A percentile compares a stretch with the other conserved stretches of the same genome.
Conservation (phyloP, 164 flowering plant genomes). For the Malania oleifera region DNA sequence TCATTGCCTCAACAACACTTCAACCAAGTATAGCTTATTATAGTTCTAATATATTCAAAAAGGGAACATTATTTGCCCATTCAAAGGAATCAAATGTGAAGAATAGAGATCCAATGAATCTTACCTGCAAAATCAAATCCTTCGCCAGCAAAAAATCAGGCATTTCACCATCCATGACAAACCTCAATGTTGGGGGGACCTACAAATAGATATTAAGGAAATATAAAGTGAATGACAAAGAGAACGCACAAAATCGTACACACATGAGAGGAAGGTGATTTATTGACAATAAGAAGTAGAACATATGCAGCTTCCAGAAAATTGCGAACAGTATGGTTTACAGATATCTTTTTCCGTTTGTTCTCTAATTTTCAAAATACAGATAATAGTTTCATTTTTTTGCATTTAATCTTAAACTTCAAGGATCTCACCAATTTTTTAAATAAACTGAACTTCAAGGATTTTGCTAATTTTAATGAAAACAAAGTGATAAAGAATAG, state of each 20-base stretch:
- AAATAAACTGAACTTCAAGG: too few species aligned
- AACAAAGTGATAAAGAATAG: too few species aligned
- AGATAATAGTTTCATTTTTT: too few species aligned
- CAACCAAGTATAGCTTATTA: too few species aligned
- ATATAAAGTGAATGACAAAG: neutral
- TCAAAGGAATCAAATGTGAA: conserved; percentile 1
- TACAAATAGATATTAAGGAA: conserved; percentile 27
- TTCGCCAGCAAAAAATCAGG: conserved; percentile 87
- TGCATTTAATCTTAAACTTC: too few species aligned
- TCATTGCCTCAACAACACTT: too few species aligned
- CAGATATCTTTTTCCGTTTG: too few species aligned
- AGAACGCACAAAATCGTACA: neutral
- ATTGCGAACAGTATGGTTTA: neutral
- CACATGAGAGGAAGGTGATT: neutral
- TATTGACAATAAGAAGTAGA: neutral
- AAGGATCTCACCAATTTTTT: too few species aligned
- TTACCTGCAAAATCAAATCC: conserved; percentile 97
- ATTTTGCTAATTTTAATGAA: too few species aligned
- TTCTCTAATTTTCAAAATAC: too few species aligned
- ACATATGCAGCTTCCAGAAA: neutral
- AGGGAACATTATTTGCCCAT: neutral
- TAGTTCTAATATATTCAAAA: neutral
- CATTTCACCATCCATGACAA: conserved; percentile 98
- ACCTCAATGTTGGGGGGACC: conserved; percentile 95
- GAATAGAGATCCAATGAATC: conserved; percentile 15